phyloP scores from a whole-genome alignment of 129 eudicot species.

The Escallonia rubra region DNA sequence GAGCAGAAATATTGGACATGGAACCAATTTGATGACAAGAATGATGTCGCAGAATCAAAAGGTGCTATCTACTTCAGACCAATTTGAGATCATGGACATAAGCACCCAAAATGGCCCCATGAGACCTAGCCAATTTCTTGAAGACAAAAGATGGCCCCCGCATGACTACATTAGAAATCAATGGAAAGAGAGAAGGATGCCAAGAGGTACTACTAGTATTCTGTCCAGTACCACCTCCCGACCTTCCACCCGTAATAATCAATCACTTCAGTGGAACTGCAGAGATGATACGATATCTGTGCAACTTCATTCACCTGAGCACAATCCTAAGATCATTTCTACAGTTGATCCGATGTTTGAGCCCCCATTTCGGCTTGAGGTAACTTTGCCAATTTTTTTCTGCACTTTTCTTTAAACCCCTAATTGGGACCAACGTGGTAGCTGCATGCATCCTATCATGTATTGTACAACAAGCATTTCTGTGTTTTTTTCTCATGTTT shows the following conservation, averaged over 20 bases:
- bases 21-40: slow-evolving; percentile 17
- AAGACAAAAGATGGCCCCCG: slow-evolving; percentile 64
- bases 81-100: background rate
- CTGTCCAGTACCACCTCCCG: slow-evolving; percentile 3
- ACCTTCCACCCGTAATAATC: slow-evolving; percentile 3
- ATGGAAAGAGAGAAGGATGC: slow-evolving; percentile 24
- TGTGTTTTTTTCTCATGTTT: background rate
- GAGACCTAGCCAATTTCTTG: slow-evolving; percentile 46
- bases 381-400: background rate
- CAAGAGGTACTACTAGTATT: slow-evolving; percentile 8
- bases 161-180: slow-evolving; percentile 13
- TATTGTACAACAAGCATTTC: background rate
- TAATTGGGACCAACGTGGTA: background rate
- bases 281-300: slow-evolving; percentile 11
- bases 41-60: slow-evolving; percentile 19
- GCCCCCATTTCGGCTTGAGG: slow-evolving; percentile 26
- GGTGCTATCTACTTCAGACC: slow-evolving; percentile 11
- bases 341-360: slow-evolving; percentile 14
- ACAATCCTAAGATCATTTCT: slow-evolving; percentile 4
- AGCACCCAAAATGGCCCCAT: slow-evolving; percentile 15
- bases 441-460: background rate
- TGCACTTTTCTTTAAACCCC: too few relatives aligned
- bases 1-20: slow-evolving; percentile 20
- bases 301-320: slow-evolving; percentile 14
- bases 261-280: slow-evolving; percentile 13